Evolutionary conservation across 2,329 filamentous ascomycete species (phyloP).

Genomic region (Beauveria caledonica): DNA sequence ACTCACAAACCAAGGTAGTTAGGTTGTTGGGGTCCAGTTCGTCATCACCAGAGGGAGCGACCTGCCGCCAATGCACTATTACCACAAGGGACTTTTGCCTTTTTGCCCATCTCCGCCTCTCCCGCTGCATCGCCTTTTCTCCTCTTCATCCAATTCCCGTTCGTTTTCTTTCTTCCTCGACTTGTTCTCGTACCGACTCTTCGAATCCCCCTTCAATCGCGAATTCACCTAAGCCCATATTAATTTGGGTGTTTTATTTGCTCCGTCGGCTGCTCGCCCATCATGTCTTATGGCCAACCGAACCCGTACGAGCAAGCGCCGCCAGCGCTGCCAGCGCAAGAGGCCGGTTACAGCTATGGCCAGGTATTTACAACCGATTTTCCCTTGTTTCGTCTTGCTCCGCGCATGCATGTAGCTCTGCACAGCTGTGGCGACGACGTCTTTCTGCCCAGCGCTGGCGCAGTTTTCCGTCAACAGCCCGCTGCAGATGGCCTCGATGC

Average conservation of each 20-base stretch:
- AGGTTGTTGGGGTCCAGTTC: neutral
- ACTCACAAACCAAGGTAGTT: neutral
- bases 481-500: neutral
- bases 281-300: constrained; percentile 54
- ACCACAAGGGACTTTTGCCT: constrained; percentile 4
- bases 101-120: constrained; percentile 6
- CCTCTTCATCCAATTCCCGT: neutral
- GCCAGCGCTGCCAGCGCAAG: constrained; percentile 39
- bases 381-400: neutral
- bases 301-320: constrained; percentile 57
- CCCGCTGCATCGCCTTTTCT: neutral
- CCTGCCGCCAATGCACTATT: neutral
- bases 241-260: neutral
- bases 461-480: neutral
- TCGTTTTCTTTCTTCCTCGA: neutral
- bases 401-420: neutral
- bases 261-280: constrained; percentile 12
- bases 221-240: neutral
- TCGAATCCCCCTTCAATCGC: neutral
- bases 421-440: neutral
- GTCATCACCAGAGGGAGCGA: neutral
- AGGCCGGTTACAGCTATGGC: constrained; percentile 37
- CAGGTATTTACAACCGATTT: constrained; percentile 25
- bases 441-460: neutral
- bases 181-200: neutral